A percentile compares a stretch with the other conserved stretches of the same genome.
Evolutionary conservation across 1,284 basidiomycete genomes (phyloP).

Genomic region (Limonomyces culmigenus): DNA sequence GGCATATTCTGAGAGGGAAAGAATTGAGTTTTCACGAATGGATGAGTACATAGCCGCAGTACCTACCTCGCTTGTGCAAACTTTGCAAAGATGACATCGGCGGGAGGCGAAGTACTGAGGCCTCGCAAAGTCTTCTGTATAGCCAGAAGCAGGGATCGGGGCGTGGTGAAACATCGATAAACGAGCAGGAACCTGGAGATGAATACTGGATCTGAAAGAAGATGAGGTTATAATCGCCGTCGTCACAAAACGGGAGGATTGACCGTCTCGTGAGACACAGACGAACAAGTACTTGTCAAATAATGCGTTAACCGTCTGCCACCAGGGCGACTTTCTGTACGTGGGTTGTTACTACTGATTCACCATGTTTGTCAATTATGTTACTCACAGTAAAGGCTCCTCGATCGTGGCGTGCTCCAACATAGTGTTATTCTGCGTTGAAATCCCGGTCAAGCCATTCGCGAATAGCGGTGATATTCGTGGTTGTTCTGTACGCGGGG

Average conservation of each 20-base stretch:
- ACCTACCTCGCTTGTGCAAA: constrained; percentile 68
- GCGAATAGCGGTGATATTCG: too few species aligned
- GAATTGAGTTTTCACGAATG: constrained; percentile 1
- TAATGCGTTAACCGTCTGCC: constrained; percentile 56
- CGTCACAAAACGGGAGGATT: constrained; percentile 9
- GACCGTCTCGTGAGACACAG: constrained; percentile 63
- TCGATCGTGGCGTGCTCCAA: too few species aligned
- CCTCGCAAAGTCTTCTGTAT: constrained; percentile 74
- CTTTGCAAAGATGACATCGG: constrained; percentile 67
- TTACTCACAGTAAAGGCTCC: too few species aligned
- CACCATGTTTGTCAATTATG: too few species aligned
- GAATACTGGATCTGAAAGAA: constrained; percentile 43
- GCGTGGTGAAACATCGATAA: constrained; percentile 62
- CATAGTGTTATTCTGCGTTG: too few species aligned
- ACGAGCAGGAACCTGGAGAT: constrained; percentile 66
- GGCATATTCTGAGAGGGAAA: constrained; percentile 41
- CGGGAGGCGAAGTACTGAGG: constrained; percentile 47
- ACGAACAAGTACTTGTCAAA: constrained; percentile 63
- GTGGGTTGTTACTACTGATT: too few species aligned
- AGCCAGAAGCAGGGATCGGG: constrained; percentile 56
- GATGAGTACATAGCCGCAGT: constrained; percentile 4
- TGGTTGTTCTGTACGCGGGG: too few species aligned
- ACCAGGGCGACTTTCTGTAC: constrained; percentile 49
- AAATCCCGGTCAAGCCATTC: too few species aligned
- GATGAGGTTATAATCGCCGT: background rate